Evolutionary conservation across 257 asterid genomes (phyloP).

Genomic region (Solanum neorickii): DNA sequence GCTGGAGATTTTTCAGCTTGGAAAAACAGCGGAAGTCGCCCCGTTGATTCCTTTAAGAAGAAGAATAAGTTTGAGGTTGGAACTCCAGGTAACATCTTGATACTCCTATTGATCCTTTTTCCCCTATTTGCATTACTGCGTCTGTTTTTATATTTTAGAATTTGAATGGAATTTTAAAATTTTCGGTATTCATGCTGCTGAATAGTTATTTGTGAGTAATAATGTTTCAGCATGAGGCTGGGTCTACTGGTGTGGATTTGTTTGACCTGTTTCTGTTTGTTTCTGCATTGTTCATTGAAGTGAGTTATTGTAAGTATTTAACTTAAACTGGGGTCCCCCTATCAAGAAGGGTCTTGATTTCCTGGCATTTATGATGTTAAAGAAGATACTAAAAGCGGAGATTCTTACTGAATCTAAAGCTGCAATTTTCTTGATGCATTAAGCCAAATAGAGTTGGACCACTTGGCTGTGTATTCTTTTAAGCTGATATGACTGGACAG

Average conservation of each 20-base stretch:
- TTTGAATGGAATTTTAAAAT: not conserved
- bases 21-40: constrained; percentile 34
- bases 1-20: constrained; percentile 62
- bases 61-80: constrained; percentile 52
- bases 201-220: not conserved
- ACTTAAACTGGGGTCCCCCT: constrained; percentile 34
- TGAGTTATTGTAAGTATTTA: constrained; percentile 13
- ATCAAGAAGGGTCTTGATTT: constrained; percentile 19
- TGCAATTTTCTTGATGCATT: not conserved
- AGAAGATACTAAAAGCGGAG: not conserved
- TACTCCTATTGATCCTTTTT: not conserved
- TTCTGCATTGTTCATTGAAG: constrained; percentile 17
- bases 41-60: constrained; percentile 53
- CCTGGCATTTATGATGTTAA: constrained; percentile 7
- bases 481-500: constrained; percentile 40
- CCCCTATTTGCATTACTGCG: not conserved
- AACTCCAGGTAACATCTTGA: constrained; percentile 37
- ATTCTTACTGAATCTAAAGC: constrained; percentile 6
- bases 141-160: not conserved
- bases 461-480: constrained; percentile 19
- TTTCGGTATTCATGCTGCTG: not conserved
- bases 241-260: constrained; percentile 30
- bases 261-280: constrained; percentile 17
- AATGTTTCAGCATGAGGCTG: constrained; percentile 11
- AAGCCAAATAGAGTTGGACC: constrained; percentile 1